Evolutionary conservation across 257 asterid genomes (phyloP), one percentile per base, ranked within the genome.

Genomic region (Rehmannia glutinosa): DNA sequence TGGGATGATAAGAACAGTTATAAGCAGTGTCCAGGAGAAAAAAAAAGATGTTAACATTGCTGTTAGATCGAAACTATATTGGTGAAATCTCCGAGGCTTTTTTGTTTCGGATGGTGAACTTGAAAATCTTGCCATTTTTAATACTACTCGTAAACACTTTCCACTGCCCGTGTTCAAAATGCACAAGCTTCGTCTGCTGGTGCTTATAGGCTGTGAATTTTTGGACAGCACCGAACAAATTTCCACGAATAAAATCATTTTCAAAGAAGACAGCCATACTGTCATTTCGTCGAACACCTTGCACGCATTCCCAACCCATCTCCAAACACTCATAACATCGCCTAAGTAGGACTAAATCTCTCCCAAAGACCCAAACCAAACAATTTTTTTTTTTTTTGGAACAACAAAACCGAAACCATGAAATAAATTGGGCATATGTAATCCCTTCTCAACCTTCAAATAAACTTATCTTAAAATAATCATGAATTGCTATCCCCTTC

Each of bases 141-240:
- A 79, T 32, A 82, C 87, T 17, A 75, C 76, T 2, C n/a, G 27
- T 47, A 69, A 71, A 10, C 59, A 65, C 16, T 64, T 82, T n/a
- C 70, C 76, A 11, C 71, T 63, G 6, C 62, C 74, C 16, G 4
- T 69, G 15, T 51, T 17, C 5, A 21, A 63, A 36, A 50, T 61
- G 75, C 6, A 1, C 25, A 62, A 67, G 10, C 78, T 73, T 62
- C 78, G 66, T 32, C 25, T 78, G 15, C 77, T 82, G 7, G 79
- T 78, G 66, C 79, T 82, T 2, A 46, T 84, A 74, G 81, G 81
- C 12, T 79, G 87, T n/a, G 30, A 62, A 13, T 72, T 58, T 52
- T 42, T 77, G 25, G 19, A 19, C 49, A 36, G 36, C 13, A 19
- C 56, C 24, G 71, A 67, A 53, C 13, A 6, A 12, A 30, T 12